Conservation (phyloP, 148 eudicot species). For the Arctostaphylos glauca region DNA sequence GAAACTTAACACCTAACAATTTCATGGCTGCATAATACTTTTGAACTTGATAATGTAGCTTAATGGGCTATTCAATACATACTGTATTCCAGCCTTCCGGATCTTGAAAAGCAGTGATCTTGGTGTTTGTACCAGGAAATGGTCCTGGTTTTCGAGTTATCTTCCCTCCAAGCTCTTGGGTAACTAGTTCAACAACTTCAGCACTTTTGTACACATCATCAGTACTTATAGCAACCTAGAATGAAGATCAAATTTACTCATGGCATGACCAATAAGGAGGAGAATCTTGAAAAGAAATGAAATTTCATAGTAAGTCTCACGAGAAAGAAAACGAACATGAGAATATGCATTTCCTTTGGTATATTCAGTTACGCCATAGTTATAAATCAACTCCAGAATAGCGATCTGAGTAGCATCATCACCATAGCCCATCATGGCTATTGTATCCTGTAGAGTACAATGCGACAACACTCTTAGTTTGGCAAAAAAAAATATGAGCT, state of each 20-base stretch:
- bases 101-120: constrained; percentile 74
- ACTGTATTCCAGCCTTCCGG: constrained; percentile 49
- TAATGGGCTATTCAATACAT: neutral
- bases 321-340: constrained; percentile 26
- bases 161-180: constrained; percentile 87
- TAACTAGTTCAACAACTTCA: constrained; percentile 66
- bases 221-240: constrained; percentile 80
- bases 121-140: constrained; percentile 77
- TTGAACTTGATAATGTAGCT: neutral
- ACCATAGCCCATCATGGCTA: neutral
- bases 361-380: constrained; percentile 81
- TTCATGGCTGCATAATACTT: too few relatives aligned
- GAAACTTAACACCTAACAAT: neutral
- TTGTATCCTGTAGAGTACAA: neutral
- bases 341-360: constrained; percentile 93
- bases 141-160: constrained; percentile 84
- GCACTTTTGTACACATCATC: constrained; percentile 90
- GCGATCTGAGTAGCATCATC: neutral
- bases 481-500: too few relatives aligned
- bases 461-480: neutral
- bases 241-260: constrained; percentile 6
- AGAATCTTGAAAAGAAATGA: neutral
- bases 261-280: neutral
- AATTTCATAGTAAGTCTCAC: neutral
- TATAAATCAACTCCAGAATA: constrained; percentile 41